Percentiles rank a stretch among this genome's conserved stretches.
Evolutionary conservation across 768 basidiomycete genomes (phyloP).

Genomic region (Boletus eberwhitei): DNA sequence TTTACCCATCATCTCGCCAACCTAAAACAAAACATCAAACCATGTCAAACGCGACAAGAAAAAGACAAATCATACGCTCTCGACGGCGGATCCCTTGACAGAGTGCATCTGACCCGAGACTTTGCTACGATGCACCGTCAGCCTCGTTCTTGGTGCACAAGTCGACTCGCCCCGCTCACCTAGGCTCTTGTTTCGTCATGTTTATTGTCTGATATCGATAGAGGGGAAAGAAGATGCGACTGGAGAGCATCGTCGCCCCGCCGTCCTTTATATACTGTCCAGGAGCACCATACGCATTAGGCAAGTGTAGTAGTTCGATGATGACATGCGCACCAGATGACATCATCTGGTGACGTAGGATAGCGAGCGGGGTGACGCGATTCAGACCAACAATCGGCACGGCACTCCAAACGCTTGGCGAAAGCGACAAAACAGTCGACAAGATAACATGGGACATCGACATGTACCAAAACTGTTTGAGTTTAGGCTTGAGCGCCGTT

Average conservation of each 20-base stretch:
- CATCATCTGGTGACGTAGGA: constrained; percentile 31
- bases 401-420: neutral
- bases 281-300: constrained; percentile 26
- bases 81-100: constrained; percentile 35
- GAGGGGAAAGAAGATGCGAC: constrained; percentile 6
- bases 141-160: neutral
- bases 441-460: no score
- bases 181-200: constrained; percentile 26
- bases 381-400: neutral
- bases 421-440: no score
- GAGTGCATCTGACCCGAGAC: constrained; percentile 36
- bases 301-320: constrained; percentile 21
- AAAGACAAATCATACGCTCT: constrained; percentile 24
- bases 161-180: constrained; percentile 15
- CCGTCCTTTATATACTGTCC: constrained; percentile 26
- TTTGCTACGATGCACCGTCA: constrained; percentile 27
- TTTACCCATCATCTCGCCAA: constrained; percentile 44
- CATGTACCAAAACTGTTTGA: no score
- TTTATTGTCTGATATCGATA: neutral
- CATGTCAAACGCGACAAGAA: neutral
- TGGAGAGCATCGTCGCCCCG: neutral
- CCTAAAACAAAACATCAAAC: constrained; percentile 9
- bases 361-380: no score
- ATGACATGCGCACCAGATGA: constrained; percentile 26
- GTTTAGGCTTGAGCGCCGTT: neutral